These are phyloP conservation scores for Paulownia fortunei DNA, from an alignment of 257 asterid species.

Conservation along the genomic window DNA sequence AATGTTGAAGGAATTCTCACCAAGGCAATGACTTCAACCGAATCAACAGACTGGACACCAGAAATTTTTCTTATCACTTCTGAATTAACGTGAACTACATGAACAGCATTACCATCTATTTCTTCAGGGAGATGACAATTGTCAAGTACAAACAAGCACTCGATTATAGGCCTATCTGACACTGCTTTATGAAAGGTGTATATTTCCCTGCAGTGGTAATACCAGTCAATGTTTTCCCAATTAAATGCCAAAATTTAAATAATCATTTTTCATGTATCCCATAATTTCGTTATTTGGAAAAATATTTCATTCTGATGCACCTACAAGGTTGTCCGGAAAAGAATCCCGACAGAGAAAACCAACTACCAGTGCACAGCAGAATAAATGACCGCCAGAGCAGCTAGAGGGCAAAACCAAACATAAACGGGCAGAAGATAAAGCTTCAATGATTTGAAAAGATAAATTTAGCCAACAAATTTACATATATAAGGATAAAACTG, in stretches of 20 bases:
- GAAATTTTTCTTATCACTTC: constrained; percentile 77
- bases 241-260: neutral
- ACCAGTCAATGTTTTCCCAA: constrained; percentile 8
- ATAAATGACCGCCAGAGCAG: neutral
- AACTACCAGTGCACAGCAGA: neutral
- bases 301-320: constrained; percentile 1
- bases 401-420: neutral
- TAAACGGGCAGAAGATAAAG: neutral
- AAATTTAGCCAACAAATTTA: neutral
- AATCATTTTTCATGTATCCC: neutral
- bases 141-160: constrained; percentile 79
- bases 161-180: constrained; percentile 48
- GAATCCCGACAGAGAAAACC: neutral
- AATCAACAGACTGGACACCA: constrained; percentile 83
- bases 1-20: constrained; percentile 78
- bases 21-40: constrained; percentile 74
- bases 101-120: constrained; percentile 41
- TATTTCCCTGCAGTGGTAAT: constrained; percentile 71
- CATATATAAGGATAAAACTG: neutral
- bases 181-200: constrained; percentile 47
- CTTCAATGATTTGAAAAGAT: neutral
- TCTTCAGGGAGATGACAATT: constrained; percentile 63
- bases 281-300: neutral
- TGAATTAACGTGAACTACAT: constrained; percentile 62
- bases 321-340: neutral